These are phyloP conservation scores for Schizopora paradoxa DNA, from an alignment of 1,284 basidiomycete species.

Conservation along the genomic window DNA sequence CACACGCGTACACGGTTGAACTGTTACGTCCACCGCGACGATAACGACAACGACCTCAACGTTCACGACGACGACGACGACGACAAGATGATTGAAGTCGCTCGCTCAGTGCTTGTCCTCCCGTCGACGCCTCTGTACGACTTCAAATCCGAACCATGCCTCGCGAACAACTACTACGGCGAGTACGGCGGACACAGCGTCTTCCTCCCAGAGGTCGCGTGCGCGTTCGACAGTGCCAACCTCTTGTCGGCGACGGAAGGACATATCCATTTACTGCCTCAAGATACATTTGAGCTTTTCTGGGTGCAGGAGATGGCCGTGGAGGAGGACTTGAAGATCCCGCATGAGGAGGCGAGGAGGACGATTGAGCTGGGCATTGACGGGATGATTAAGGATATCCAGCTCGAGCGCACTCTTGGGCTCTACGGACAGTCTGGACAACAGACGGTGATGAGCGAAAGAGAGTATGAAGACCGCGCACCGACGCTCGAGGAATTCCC, in stretches of 20 bases:
- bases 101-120: no score
- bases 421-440: constrained; percentile 20
- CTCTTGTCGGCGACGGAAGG: constrained; percentile 21
- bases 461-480: constrained; percentile 3
- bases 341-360: background rate
- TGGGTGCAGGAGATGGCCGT: constrained; percentile 10
- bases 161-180: constrained; percentile 48
- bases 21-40: no score
- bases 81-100: no score
- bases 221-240: constrained; percentile 27
- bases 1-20: no score
- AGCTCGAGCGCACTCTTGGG: no score
- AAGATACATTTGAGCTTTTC: constrained; percentile 5
- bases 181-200: constrained; percentile 44
- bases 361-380: no score
- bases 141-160: constrained; percentile 32
- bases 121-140: no score
- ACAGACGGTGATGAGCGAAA: constrained; percentile 24
- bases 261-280: constrained; percentile 27
- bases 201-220: constrained; percentile 39
- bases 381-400: no score
- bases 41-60: no score
- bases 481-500: constrained; percentile 23
- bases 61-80: no score
- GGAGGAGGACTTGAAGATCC: constrained; percentile 2